Evolutionary conservation across 2,329 filamentous ascomycete species (phyloP), one percentile per base, ranked within the genome.

Genomic region (Stemphylium beticola): DNA sequence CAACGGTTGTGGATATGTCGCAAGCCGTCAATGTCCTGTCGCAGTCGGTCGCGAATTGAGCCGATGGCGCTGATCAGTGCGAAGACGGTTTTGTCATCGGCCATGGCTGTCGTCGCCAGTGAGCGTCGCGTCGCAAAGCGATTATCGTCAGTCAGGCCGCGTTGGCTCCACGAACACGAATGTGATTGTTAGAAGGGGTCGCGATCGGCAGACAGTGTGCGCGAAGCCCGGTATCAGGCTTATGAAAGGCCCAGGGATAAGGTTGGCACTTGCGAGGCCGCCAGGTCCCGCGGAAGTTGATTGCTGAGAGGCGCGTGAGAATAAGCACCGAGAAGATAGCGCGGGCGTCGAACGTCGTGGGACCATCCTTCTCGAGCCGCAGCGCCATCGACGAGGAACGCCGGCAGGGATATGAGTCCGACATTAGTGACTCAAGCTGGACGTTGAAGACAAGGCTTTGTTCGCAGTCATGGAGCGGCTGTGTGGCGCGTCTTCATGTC

Each of bases 1-100:
- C 65, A 73, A 38, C 64, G 70, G 51, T 74, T 68, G 65, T 73
- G 71, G 33, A 74, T 70, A 45, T 71, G 66, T 31, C 72, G 66
- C 53, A 74, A 57, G 33, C 60, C 62, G 50, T 73, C 66, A 52
- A 74, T 73, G 34, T 61, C 64, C 43, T 68, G 63, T 39, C 72
- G 70, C 55, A 74, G 57, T 22, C 67, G 60, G 44, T 70, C 65
- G 56, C 68, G 69, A 60, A 69, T 73, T 22, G 60, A 55, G 12
- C 54, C 60, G 47, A 74, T 66, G 15, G 64, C 62, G 51, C 60
- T 65, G 49, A 67, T 62, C 33, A 74, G 64, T 45, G 64, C 64
- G 49, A 64, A 67, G 41, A 65, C 66, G 49, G 47, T 53, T 62
- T 74, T 74, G 50, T 69, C 67, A 57, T 69, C 65, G 42, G 59